Evolutionary conservation across 768 basidiomycete species (phyloP), one percentile per base, ranked within the genome.

Genomic region (Kwoniella heveanensis): DNA sequence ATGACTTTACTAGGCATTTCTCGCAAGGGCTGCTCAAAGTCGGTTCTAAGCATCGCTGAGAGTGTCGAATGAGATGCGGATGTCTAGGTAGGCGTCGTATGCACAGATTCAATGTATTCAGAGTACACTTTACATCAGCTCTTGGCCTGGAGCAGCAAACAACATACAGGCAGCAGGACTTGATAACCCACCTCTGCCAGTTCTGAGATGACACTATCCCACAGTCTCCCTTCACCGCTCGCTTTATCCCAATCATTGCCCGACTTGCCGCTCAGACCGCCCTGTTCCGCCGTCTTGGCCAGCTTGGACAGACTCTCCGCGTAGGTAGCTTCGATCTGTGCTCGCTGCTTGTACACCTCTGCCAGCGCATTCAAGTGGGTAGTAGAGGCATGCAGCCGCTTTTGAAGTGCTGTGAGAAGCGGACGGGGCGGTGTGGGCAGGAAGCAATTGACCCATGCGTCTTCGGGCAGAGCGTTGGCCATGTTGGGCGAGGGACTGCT

Each of bases 261-360:
- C 8, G 50, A 54, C 53, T 70, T 74, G 4, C 65, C 65, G 49
- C 63, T 67, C 36, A 70, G 26, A 8, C 60, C 72, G 29, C 70
- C 75, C 30, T 63, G 60, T 26, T 74, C 79, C 22, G 74, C 71
- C 37, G 76, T 73, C 29, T 67, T 48, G 12, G 69, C 70, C 1
- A 80, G 59, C 65, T 81, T 81, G 15, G 72, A 61, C 26, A 81
- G 67, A 32, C 67, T 58, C 17, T 74, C 74, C 0, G 76, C 77
- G 64, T 81, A 81, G 24, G 69, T 62, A 22, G 66, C 59, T 63
- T 81, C 80, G 37, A 78, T 73, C 2, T 65, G 63, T 0, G 79
- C 75, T 12, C 80, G 65, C 56, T 80, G 77, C 47, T 73, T 74
- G 65, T 71, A 77, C 39, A 79, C 64, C 53, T 80, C 80, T 39